phyloP scores from a whole-genome alignment of 2,329 filamentous ascomycete genomes.

The Alternaria conjuncta region DNA sequence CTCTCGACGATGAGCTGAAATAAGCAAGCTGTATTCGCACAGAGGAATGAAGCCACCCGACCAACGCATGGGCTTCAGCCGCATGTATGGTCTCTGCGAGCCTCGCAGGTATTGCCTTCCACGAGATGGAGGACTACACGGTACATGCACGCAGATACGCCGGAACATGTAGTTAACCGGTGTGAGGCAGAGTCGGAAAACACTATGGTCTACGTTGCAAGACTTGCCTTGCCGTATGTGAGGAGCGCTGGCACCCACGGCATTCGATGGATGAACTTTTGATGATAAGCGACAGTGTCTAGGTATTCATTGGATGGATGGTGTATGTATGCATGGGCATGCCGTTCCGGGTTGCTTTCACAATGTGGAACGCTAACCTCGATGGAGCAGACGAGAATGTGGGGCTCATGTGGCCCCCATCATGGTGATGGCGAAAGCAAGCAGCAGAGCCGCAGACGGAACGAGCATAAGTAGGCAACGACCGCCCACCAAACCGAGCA shows the following conservation, averaged over 20 bases:
- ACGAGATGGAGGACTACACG: neutral
- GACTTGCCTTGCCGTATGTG: neutral
- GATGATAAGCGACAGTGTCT: neutral
- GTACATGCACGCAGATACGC: neutral
- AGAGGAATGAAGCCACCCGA: neutral
- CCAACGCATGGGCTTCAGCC: neutral
- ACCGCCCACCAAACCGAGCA: neutral
- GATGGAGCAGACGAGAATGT: neutral
- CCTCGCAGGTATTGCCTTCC: neutral
- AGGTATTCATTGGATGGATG: neutral
- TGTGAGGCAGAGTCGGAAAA: neutral
- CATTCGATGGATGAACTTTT: neutral
- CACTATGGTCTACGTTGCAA: neutral
- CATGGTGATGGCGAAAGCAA: neutral
- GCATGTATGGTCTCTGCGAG: neutral
- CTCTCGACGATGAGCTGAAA: neutral
- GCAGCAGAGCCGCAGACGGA: neutral
- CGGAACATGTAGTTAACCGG: neutral
- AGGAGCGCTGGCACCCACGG: neutral
- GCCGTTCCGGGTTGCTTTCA: neutral
- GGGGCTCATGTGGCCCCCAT: neutral
- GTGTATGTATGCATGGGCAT: neutral
- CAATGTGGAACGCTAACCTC: neutral
- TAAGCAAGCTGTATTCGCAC: neutral
- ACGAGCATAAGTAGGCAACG: neutral